Conservation (phyloP, 495 filamentous ascomycete genomes). For the Hypoxylon intermedium region DNA sequence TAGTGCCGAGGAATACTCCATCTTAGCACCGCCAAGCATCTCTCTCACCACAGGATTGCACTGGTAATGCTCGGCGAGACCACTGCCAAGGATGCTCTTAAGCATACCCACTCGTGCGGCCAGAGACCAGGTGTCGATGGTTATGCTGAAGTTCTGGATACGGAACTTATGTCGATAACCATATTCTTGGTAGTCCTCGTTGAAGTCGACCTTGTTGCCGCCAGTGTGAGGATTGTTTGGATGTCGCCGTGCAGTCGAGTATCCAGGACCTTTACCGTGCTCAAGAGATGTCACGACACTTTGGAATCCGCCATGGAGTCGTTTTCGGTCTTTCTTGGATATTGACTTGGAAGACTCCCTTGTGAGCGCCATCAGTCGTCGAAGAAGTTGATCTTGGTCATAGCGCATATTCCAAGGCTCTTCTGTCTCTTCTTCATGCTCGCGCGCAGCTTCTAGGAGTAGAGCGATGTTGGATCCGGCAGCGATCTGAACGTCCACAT, state of each 20-base stretch:
- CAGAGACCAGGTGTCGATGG: slow-evolving; percentile 92
- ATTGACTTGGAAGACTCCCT: slow-evolving; percentile 71
- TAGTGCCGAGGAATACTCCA: slow-evolving; percentile 40
- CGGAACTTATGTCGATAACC: slow-evolving; percentile 80
- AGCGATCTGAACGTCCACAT: slow-evolving; percentile 79
- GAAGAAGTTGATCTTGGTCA: slow-evolving; percentile 67
- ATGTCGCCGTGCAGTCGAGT: slow-evolving; percentile 51
- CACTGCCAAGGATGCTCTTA: slow-evolving; percentile 77
- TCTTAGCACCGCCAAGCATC: slow-evolving; percentile 57
- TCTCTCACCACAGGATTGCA: slow-evolving; percentile 81
- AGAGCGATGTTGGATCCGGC: slow-evolving; percentile 91
- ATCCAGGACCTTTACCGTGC: slow-evolving; percentile 60
- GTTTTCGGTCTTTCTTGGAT: slow-evolving; percentile 79
- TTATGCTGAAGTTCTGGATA: slow-evolving; percentile 74
- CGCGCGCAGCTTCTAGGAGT: slow-evolving; percentile 80
- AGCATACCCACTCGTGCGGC: slow-evolving; percentile 77
- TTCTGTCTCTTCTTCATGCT: slow-evolving; percentile 67
- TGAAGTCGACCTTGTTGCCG: slow-evolving; percentile 68
- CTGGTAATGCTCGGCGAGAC: slow-evolving; percentile 81
- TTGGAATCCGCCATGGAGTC: slow-evolving; percentile 76
- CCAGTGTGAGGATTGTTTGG: slow-evolving; percentile 50
- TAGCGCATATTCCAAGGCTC: slow-evolving; percentile 54
- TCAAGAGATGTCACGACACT: slow-evolving; percentile 88
- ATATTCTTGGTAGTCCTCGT: slow-evolving; percentile 74
- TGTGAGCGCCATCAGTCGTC: slow-evolving; percentile 56